phyloP scores from a whole-genome alignment of 1,284 basidiomycete species.

The Sporisorium scitamineum region DNA sequence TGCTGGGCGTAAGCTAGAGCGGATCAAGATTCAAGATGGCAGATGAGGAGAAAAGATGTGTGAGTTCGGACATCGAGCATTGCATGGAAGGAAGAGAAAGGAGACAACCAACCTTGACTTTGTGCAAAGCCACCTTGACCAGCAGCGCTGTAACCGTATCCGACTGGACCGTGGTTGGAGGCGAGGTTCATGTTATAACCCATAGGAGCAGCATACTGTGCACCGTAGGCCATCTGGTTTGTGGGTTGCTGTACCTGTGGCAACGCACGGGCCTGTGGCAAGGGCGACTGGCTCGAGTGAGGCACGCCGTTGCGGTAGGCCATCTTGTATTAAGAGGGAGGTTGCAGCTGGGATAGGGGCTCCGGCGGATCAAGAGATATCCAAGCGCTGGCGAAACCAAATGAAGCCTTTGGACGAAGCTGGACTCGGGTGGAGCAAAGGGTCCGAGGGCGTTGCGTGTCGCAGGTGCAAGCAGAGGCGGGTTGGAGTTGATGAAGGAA shows the following conservation, averaged over 20 bases:
- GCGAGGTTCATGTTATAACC: slow-evolving; percentile 52
- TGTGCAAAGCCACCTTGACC: slow-evolving; percentile 64
- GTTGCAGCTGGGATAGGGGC: neutral
- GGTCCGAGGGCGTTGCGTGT: neutral
- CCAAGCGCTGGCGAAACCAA: slow-evolving; percentile 1
- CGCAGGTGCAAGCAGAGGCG: neutral
- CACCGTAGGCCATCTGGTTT: slow-evolving; percentile 60
- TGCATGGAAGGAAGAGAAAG: neutral
- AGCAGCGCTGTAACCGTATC: slow-evolving; percentile 55
- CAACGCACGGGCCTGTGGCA: slow-evolving; percentile 35
- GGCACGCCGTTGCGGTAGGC: slow-evolving; percentile 49
- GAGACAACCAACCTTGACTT: slow-evolving; percentile 56
- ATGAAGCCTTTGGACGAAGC: neutral
- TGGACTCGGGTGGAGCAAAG: neutral
- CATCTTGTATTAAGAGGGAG: no score
- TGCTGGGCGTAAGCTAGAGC: slow-evolving; percentile 58
- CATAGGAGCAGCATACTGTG: slow-evolving; percentile 59
- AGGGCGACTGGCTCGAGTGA: slow-evolving; percentile 37
- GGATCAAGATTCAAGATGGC: neutral
- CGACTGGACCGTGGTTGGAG: slow-evolving; percentile 35
- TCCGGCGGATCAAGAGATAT: neutral
- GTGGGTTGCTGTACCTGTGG: slow-evolving; percentile 62
- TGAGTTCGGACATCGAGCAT: neutral
- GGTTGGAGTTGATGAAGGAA: neutral
- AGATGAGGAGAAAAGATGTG: neutral